These are phyloP conservation scores for Tolypocladium endophyticum DNA, from an alignment of 2,329 filamentous ascomycete species.

Conservation along the genomic window DNA sequence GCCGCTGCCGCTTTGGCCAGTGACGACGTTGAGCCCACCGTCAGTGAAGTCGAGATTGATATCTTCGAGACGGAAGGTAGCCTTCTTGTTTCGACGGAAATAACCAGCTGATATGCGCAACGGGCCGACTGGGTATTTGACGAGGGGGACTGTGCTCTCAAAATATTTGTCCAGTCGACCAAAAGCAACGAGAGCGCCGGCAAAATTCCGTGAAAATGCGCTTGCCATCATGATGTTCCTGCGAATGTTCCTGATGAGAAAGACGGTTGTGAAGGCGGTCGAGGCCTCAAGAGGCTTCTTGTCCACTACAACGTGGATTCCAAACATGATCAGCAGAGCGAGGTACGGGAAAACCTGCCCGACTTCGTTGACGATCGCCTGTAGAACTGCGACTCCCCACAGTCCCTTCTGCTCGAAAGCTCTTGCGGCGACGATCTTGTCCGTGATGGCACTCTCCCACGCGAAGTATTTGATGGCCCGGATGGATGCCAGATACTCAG, in stretches of 20 bases:
- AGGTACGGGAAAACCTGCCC: slow-evolving; percentile 42
- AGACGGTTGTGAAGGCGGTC: slow-evolving; percentile 47
- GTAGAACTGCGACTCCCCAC: slow-evolving; percentile 41
- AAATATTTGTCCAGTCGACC: slow-evolving; percentile 45
- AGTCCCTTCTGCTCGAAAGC: slow-evolving; percentile 40
- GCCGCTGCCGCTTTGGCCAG: slow-evolving; percentile 43
- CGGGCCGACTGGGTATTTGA: slow-evolving; percentile 36
- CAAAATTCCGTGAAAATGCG: slow-evolving; percentile 25
- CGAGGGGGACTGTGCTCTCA: slow-evolving; percentile 35
- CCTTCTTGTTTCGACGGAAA: slow-evolving; percentile 39
- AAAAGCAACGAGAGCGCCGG: slow-evolving; percentile 29
- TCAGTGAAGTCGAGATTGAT: slow-evolving; percentile 41
- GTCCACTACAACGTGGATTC: slow-evolving; percentile 36
- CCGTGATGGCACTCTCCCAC: slow-evolving; percentile 43
- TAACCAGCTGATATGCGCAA: slow-evolving; percentile 34
- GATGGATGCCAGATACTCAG: slow-evolving; percentile 47
- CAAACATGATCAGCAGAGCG: slow-evolving; percentile 43
- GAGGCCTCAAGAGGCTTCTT: slow-evolving; percentile 40
- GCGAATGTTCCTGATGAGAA: slow-evolving; percentile 41
- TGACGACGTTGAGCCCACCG: slow-evolving; percentile 43
- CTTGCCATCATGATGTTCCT: slow-evolving; percentile 41
- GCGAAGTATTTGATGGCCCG: slow-evolving; percentile 51
- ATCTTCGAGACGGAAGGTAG: slow-evolving; percentile 36
- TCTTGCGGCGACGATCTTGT: slow-evolving; percentile 39
- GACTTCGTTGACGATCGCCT: slow-evolving; percentile 34